These are phyloP conservation scores for Cerrena zonata DNA, from an alignment of 1,284 basidiomycete genomes.

Conservation along the genomic window DNA sequence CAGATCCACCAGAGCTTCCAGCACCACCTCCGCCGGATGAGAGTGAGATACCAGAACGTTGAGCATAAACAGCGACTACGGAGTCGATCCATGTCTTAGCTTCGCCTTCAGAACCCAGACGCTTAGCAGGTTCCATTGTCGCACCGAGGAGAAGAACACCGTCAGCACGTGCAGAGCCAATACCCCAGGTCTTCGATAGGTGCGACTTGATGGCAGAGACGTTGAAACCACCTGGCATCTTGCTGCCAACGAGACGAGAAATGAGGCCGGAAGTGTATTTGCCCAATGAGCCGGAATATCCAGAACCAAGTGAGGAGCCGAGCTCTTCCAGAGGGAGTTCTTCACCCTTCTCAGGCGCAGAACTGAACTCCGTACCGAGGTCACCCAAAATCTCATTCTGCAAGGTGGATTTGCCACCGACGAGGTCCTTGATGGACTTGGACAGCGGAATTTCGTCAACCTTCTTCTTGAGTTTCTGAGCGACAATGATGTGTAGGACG, in stretches of 20 bases:
- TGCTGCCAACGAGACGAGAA: slow-evolving; percentile 87
- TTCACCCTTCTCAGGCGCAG: slow-evolving; percentile 95
- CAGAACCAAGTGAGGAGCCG: slow-evolving; percentile 76
- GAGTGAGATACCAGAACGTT: slow-evolving; percentile 83
- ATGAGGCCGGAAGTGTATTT: slow-evolving; percentile 93
- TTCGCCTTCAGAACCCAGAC: slow-evolving; percentile 85
- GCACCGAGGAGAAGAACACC: slow-evolving; percentile 87
- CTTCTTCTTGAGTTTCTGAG: slow-evolving; percentile 97
- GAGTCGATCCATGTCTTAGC: slow-evolving; percentile 91
- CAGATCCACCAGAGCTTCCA: slow-evolving; percentile 56
- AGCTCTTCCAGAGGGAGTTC: slow-evolving; percentile 94
- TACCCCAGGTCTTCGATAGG: slow-evolving; percentile 87
- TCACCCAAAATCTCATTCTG: slow-evolving; percentile 96
- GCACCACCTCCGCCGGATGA: slow-evolving; percentile 58
- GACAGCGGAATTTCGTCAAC: slow-evolving; percentile 84
- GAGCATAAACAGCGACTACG: slow-evolving; percentile 80
- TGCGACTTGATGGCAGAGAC: slow-evolving; percentile 87
- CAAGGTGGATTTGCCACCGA: slow-evolving; percentile 95
- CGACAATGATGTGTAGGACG: slow-evolving; percentile 83
- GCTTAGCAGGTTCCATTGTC: slow-evolving; percentile 90
- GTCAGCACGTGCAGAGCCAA: slow-evolving; percentile 85
- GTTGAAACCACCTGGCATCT: slow-evolving; percentile 99
- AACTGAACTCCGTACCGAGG: slow-evolving; percentile 82
- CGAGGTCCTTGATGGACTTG: slow-evolving; percentile 97
- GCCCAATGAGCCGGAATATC: slow-evolving; percentile 83